Percentiles rank a stretch among this genome's conserved stretches.
These are phyloP conservation scores for Malus orientalis DNA, from an alignment of 306 rosid genomes.

Conservation along the genomic window DNA sequence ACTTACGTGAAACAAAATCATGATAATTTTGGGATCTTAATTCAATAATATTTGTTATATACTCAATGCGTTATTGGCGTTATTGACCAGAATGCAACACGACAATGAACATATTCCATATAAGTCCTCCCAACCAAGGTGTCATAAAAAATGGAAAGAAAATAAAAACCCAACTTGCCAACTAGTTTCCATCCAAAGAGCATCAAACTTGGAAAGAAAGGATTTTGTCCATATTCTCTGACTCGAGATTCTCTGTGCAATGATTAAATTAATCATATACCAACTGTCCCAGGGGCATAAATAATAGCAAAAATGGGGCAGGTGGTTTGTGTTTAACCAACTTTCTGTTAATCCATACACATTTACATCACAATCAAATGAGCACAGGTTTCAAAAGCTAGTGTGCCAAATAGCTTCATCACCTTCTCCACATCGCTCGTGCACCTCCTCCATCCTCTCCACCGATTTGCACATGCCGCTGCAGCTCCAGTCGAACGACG, in stretches of 20 bases:
- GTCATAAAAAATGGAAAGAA: background rate
- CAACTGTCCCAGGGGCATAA: constrained; percentile 27
- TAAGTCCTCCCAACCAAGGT: background rate
- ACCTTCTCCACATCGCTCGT: constrained; percentile 54
- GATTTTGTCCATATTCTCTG: background rate
- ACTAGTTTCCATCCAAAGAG: background rate
- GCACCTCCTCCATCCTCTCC: constrained; percentile 59
- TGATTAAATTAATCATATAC: constrained; percentile 27
- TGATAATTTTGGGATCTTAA: background rate
- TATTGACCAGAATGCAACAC: background rate
- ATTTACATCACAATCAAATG: constrained; percentile 16
- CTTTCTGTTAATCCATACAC: constrained; percentile 1
- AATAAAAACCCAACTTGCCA: background rate
- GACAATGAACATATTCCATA: too few species aligned
- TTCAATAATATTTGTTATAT: too few species aligned
- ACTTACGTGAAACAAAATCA: background rate
- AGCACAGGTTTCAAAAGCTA: constrained; percentile 28
- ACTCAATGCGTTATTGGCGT: too few species aligned
- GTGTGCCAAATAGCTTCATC: constrained; percentile 57
- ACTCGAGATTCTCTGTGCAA: background rate
- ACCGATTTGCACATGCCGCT: constrained; percentile 63
- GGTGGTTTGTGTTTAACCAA: constrained; percentile 12
- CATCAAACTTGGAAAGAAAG: background rate
- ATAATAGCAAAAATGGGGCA: constrained; percentile 37
- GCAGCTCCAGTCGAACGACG: constrained; percentile 62